Evolutionary conservation across 768 basidiomycete genomes (phyloP).

Genomic region (Boletellus emodensis): DNA sequence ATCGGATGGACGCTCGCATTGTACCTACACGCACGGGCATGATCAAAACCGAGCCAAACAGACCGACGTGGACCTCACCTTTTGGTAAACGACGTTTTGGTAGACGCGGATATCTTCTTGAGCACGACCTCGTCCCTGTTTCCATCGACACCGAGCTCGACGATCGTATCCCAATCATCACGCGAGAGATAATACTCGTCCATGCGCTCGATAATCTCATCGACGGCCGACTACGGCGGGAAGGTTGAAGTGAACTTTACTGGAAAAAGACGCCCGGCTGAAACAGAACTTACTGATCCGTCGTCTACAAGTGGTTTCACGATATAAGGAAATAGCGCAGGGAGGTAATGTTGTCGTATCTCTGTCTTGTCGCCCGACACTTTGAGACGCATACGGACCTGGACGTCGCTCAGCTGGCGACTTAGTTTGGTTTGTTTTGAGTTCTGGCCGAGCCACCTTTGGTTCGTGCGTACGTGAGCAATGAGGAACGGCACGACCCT

Average conservation of each 20-base stretch:
- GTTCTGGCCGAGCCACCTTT: slow-evolving; percentile 96
- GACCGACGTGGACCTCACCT: slow-evolving; percentile 54
- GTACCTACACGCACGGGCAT: slow-evolving; percentile 51
- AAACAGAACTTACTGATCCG: slow-evolving; percentile 59
- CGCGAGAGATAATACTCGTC: slow-evolving; percentile 91
- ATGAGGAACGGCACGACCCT: background rate
- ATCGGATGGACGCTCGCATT: slow-evolving; percentile 89
- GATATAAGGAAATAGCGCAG: slow-evolving; percentile 78
- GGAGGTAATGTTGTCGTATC: slow-evolving; percentile 88
- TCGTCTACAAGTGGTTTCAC: slow-evolving; percentile 72
- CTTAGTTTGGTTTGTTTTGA: slow-evolving; percentile 84
- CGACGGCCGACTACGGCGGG: slow-evolving; percentile 46
- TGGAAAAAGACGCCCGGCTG: background rate
- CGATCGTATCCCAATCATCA: slow-evolving; percentile 95
- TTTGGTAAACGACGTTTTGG: slow-evolving; percentile 81
- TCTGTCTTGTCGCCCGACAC: slow-evolving; percentile 88
- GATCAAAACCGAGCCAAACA: background rate
- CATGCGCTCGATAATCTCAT: slow-evolving; percentile 82
- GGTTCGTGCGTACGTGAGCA: background rate
- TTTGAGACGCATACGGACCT: slow-evolving; percentile 92
- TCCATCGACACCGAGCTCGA: slow-evolving; percentile 88
- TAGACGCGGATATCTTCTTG: slow-evolving; percentile 79
- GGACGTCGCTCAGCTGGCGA: slow-evolving; percentile 82
- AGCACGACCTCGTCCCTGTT: slow-evolving; percentile 68
- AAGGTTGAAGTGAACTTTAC: background rate